Conservation (phyloP, 345 rosid genomes). For the Citrus hindsii region DNA sequence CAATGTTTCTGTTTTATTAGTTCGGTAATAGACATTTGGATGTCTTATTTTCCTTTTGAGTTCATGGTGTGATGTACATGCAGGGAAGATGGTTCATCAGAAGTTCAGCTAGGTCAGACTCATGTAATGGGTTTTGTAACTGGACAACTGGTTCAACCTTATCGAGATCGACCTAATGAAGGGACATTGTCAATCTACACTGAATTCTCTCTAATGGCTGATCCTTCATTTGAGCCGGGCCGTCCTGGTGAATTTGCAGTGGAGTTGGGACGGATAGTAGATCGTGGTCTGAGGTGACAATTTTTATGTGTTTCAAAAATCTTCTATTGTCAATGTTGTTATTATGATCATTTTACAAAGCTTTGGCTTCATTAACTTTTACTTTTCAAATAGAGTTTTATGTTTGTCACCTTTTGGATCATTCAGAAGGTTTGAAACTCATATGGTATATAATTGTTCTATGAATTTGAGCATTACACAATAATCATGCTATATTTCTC, state of each 20-base stretch:
- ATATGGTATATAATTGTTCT: not conserved
- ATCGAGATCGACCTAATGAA: slow-evolving; percentile 79
- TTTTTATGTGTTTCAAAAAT: not conserved
- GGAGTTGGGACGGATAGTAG: slow-evolving; percentile 81
- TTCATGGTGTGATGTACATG: slow-evolving; percentile 2
- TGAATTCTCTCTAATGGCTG: slow-evolving; percentile 95
- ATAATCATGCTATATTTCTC: not conserved
- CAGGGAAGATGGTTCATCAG: slow-evolving; percentile 91
- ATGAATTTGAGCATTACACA: not conserved
- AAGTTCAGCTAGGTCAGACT: slow-evolving; percentile 93
- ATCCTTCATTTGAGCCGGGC: slow-evolving; percentile 90
- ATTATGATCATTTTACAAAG: not conserved
- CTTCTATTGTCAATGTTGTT: not conserved
- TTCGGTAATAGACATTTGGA: not conserved
- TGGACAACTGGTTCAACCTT: slow-evolving; percentile 82
- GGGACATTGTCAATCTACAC: slow-evolving; percentile 75
- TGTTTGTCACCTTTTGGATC: not conserved
- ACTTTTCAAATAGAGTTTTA: not conserved
- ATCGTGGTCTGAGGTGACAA: slow-evolving; percentile 86
- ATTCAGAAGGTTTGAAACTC: not conserved
- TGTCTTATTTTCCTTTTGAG: not conserved
- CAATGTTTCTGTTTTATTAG: not conserved
- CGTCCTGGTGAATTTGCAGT: slow-evolving; percentile 87
- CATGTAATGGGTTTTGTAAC: slow-evolving; percentile 87
- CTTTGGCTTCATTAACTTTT: not conserved